Conservation (phyloP, 345 rosid genomes). For the Citrus australasica region DNA sequence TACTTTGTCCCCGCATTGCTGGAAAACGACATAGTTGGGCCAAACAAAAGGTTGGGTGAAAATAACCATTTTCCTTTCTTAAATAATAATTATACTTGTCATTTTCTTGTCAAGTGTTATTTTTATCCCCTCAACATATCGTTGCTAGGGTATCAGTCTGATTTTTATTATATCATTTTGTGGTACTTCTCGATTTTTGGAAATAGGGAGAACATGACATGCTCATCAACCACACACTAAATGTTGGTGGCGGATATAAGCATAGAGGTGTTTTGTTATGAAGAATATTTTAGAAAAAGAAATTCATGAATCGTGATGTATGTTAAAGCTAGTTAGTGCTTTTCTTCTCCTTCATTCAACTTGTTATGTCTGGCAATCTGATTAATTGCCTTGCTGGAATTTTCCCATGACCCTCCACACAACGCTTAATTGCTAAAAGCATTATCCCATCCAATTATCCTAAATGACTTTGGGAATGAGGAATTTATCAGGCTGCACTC, state of each 20-base stretch:
- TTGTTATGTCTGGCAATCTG: background rate
- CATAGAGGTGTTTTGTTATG: background rate
- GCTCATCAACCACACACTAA: background rate
- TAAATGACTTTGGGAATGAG: background rate
- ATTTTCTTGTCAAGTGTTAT: no score
- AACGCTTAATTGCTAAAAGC: background rate
- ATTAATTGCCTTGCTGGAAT: background rate
- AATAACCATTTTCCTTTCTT: conserved; percentile 5
- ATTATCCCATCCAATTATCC: background rate
- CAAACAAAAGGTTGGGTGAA: conserved; percentile 67
- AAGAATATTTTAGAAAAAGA: background rate
- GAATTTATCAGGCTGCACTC: background rate
- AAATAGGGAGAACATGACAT: background rate
- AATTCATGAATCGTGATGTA: background rate
- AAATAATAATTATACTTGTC: background rate
- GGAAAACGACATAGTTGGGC: conserved; percentile 92
- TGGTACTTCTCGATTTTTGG: background rate
- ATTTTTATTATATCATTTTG: background rate
- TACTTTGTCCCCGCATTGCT: conserved; percentile 90
- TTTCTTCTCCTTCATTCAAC: background rate
- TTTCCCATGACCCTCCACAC: background rate
- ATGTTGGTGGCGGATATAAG: background rate
- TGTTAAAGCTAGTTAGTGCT: background rate
- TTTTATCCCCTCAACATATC: background rate
- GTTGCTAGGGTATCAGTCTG: background rate